phyloP scores from a whole-genome alignment of 371 early-diverging fungal genomes.

The Mucor saturninus region DNA sequence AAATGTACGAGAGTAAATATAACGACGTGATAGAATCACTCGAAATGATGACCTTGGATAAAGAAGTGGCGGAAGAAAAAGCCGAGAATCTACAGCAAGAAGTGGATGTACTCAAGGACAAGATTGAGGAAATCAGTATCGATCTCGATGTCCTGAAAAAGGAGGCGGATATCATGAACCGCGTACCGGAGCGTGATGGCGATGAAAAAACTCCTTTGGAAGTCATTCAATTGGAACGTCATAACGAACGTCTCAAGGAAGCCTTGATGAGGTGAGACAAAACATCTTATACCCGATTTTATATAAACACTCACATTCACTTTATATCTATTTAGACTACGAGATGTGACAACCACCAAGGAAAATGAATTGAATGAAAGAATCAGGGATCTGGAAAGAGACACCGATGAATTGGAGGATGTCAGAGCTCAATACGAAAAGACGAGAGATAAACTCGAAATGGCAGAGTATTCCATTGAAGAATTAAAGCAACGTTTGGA shows the following conservation, averaged over 20 bases:
- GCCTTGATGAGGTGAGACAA: slow-evolving; percentile 71
- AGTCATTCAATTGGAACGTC: slow-evolving; percentile 71
- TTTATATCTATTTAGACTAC: slow-evolving; percentile 53
- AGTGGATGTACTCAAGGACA: slow-evolving; percentile 76
- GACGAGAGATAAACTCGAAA: slow-evolving; percentile 60
- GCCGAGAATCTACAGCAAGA: slow-evolving; percentile 82
- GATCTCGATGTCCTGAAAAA: slow-evolving; percentile 73
- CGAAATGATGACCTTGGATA: slow-evolving; percentile 89
- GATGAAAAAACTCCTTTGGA: slow-evolving; percentile 61
- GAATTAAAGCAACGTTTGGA: slow-evolving; percentile 85
- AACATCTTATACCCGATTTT: background rate
- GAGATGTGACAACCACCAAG: slow-evolving; percentile 77
- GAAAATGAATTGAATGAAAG: slow-evolving; percentile 70
- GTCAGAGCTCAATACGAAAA: slow-evolving; percentile 61
- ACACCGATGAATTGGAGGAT: slow-evolving; percentile 62
- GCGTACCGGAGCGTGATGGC: slow-evolving; percentile 30
- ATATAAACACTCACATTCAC: background rate
- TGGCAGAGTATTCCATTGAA: slow-evolving; percentile 77
- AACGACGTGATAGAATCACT: slow-evolving; percentile 75
- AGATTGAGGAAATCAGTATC: slow-evolving; percentile 78
- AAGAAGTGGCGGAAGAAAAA: slow-evolving; percentile 91
- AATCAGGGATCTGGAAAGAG: slow-evolving; percentile 74
- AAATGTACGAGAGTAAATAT: slow-evolving; percentile 67
- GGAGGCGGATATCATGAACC: slow-evolving; percentile 59
- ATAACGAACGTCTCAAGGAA: slow-evolving; percentile 87